Conservation (phyloP, 805 yeast species). For the Pichia scutulata region DNA sequence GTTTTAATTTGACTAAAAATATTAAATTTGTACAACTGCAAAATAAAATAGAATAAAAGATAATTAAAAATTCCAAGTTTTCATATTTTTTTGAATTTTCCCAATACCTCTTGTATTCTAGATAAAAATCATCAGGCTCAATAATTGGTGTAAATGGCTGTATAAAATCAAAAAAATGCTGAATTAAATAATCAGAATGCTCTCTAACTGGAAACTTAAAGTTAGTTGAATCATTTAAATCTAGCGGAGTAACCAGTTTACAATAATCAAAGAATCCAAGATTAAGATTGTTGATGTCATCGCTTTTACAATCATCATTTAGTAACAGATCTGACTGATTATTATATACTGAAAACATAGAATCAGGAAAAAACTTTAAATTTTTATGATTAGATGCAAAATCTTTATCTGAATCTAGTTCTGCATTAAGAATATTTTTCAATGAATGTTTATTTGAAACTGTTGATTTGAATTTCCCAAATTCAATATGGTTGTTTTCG, state of each 20-base stretch:
- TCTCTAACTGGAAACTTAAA: conserved; percentile 10
- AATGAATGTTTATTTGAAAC: neutral
- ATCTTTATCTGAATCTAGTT: conserved; percentile 14
- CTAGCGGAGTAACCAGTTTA: conserved; percentile 10
- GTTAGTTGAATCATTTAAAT: conserved; percentile 5
- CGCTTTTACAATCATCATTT: conserved; percentile 7
- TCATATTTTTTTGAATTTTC: conserved; percentile 1
- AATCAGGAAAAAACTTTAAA: conserved; percentile 17
- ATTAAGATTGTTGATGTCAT: conserved; percentile 2
- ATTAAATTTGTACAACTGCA: conserved; percentile 15
- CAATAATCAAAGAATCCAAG: conserved; percentile 16
- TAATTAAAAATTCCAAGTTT: conserved; percentile 13
- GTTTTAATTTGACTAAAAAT: neutral
- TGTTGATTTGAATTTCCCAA: neutral
- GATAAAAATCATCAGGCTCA: conserved; percentile 16
- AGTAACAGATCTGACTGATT: conserved; percentile 16
- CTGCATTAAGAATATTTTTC: conserved; percentile 7
- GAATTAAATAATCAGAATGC: conserved; percentile 11
- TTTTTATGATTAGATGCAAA: conserved; percentile 14
- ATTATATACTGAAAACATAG: conserved; percentile 17
- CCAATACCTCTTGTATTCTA: conserved; percentile 15
- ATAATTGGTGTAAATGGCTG: conserved; percentile 19
- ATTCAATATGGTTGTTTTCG: neutral
- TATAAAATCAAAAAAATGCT: conserved; percentile 16
- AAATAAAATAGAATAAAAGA: conserved; percentile 17